Evolutionary conservation across 192 early-diverging fungal species (phyloP).

Genomic region (Umbelopsis vinacea): DNA sequence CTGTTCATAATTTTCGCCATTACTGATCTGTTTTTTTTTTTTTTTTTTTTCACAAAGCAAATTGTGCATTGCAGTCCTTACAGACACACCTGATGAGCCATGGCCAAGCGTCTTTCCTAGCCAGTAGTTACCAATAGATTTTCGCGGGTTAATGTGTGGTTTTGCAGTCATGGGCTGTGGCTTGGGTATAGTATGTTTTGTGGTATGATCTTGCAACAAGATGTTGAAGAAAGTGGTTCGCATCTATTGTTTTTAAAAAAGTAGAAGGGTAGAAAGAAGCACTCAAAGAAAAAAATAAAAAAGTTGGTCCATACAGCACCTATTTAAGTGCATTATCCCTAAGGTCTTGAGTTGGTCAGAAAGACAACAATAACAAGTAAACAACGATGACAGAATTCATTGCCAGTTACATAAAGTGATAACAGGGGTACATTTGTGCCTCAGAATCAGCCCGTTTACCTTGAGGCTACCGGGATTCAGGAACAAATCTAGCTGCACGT

Average conservation of each 20-base stretch:
- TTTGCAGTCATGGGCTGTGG: neutral
- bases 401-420: conserved; percentile 9
- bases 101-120: conserved; percentile 69
- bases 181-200: neutral
- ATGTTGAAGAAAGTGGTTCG: conserved; percentile 4
- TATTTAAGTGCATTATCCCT: conserved; percentile 8
- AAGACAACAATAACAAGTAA: conserved; percentile 12
- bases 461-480: neutral
- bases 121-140: conserved; percentile 63
- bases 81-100: conserved; percentile 59
- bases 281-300: neutral
- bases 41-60: neutral
- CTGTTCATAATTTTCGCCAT: conserved; percentile 1
- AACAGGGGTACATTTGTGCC: conserved; percentile 15
- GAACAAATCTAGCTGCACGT: conserved; percentile 18
- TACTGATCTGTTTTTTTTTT: neutral
- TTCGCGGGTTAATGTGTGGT: neutral
- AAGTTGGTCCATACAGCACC: neutral
- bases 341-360: neutral
- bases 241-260: conserved; percentile 15
- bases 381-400: conserved; percentile 4
- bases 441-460: neutral
- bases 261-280: conserved; percentile 7
- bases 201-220: neutral
- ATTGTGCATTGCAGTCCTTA: neutral